Evolutionary conservation across 2,329 filamentous ascomycete species (phyloP), one percentile per base, ranked within the genome.

Genomic region (Chaetomium strumarium): DNA sequence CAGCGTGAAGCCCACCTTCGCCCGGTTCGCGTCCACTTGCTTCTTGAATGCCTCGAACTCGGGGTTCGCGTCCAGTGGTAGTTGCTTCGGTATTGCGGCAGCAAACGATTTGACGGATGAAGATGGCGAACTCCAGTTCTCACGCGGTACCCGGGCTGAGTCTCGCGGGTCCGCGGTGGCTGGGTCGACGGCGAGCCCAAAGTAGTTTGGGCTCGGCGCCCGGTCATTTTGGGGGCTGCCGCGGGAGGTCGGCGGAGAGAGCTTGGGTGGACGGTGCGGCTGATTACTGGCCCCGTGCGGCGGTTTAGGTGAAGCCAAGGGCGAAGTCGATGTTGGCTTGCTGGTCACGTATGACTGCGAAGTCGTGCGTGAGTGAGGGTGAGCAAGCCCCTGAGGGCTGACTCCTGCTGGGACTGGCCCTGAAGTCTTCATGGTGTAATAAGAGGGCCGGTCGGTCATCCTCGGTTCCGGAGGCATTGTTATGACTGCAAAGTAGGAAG

Each of bases 21-120:
- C 69, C 40, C 72, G 70, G 60, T 84, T 84, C 34, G 79, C 75
- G 63, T 91, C 87, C n/a, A 82, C 79, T 63, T 90, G 85, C 58
- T 78, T 81, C 60, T 77, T 78, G 66, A 95, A 92, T 2, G 86
- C 85, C 66, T 92, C 88, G 58, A 87, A 92, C n/a, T 90, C 85
- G 7, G 86, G 80, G 62, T 91, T 90, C 33, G 85, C 81, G 62
- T 92, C 86, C 46, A 89, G 72, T 0, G 88, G 79, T 7, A 90
- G 72, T 58, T 84, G 78, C 57, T 83, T 83, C 2, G 88, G 87
- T 9, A 87, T 79, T 2, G 80, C 78, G 14, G 84, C 80, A 17
- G 77, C 80, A 49, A 86, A 88, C 0, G 85, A 87, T 62, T 82
- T 83, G 45, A 90, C 78, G 5, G 85, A 84, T 0, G 85, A 86